Evolutionary conservation across 2,329 filamentous ascomycete genomes (phyloP), one percentile per base, ranked within the genome.

Genomic region (Emmonsia crescens): DNA sequence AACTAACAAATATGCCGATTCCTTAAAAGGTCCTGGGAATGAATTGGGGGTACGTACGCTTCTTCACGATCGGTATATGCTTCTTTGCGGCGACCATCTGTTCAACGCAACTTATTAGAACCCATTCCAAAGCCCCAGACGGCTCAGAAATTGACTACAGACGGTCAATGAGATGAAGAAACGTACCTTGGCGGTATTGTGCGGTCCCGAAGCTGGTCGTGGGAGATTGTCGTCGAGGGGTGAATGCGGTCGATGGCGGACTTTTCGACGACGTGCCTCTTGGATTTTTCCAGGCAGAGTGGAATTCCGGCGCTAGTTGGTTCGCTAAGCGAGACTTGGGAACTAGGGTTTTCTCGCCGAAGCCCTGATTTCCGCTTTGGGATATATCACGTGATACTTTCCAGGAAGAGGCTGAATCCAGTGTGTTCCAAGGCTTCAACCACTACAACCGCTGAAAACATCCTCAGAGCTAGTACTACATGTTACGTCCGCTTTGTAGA

Each of bases 41-140:
- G 24, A 33, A 62, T 65, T 66, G 66, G 63, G 59, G 63, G 71
- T 75, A 91, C 91, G 78, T 93, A 96, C 91, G 91, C 91, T 99
- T 99, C 91, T 99, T 99, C 78, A 99, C 90, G 86, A 99, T 99
- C 77, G 92, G 88, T 78, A 97, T 87, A 83, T 97, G 94, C 86
- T 96, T 95, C 89, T 95, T 96, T 82, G 93, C 89, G 88, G 92
- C 86, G 85, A 93, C 91, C 94, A 97, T 97, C 92, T 93, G 67
- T 70, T 68, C 54, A 69, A 63, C 61, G 48, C 52, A 62, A 59
- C 14, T 31, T 46, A 24, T 57, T 57, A 57, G 40, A 19, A 24
- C 3, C 10, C 40, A 31, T 57, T 57, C 16, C 38, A 46, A 29
- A 14, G 5, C 19, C 24, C 19, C 40, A n/a, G 40, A 46, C 24